Conservation (phyloP, 169 alveolate species). For the Eimeria acervulina region DNA sequence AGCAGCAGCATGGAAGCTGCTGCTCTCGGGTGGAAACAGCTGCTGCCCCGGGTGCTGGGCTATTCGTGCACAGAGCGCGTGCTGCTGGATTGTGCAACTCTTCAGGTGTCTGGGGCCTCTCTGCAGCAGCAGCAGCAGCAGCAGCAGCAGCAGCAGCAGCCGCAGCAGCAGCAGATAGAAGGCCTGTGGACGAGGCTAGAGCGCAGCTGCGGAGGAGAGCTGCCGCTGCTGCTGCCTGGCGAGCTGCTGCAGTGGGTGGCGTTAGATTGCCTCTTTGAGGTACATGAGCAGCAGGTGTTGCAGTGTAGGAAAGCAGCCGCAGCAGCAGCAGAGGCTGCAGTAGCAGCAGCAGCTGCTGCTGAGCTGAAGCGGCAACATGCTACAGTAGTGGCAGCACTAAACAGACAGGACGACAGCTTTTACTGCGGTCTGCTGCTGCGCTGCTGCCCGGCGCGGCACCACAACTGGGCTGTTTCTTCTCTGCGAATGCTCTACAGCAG, state of each 20-base stretch:
- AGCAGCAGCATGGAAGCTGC: slow-evolving; percentile 4
- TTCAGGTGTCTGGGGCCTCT: not conserved
- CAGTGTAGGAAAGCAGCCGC: slow-evolving; percentile 61
- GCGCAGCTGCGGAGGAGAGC: slow-evolving; percentile 46
- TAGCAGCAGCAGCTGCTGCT: not conserved
- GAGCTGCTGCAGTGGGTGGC: slow-evolving; percentile 72
- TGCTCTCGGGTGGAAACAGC: slow-evolving; percentile 36
- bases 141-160: slow-evolving; percentile 62
- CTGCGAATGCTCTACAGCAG: not conserved
- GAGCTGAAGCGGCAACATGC: not conserved
- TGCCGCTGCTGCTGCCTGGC: slow-evolving; percentile 64
- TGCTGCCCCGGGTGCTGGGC: slow-evolving; percentile 55
- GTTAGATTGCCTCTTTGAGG: slow-evolving; percentile 46
- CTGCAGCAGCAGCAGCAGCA: slow-evolving; percentile 23
- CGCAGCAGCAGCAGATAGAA: slow-evolving; percentile 37
- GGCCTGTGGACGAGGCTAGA: slow-evolving; percentile 36
- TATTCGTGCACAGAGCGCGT: not conserved
- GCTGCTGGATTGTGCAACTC: slow-evolving; percentile 30
- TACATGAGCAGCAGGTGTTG: slow-evolving; percentile 42
- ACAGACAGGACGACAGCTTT: not conserved
- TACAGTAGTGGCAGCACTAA: slow-evolving; percentile 45
- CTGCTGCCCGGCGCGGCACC: slow-evolving; percentile 35
- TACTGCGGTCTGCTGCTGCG: slow-evolving; percentile 64
- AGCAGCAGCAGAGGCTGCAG: slow-evolving; percentile 42
- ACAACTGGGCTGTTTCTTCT: slow-evolving; percentile 51